Conservation (phyloP, 164 flowering plant species). For the Aristolochia contorta region DNA sequence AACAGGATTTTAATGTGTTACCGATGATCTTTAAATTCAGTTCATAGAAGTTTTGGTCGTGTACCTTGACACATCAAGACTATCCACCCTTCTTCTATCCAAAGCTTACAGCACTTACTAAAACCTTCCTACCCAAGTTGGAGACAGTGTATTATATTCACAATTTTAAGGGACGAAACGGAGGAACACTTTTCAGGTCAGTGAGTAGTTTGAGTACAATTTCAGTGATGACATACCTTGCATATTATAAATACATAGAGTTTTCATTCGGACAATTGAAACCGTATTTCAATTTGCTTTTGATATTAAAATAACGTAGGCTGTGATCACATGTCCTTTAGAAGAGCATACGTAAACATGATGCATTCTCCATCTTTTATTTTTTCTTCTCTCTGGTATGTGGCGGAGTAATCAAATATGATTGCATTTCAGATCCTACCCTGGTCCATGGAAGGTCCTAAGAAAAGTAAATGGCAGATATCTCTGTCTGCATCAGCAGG, state of each 20-base stretch:
- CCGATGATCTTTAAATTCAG: neutral
- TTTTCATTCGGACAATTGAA: too few species aligned
- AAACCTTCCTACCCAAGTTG: slow-evolving; percentile 70
- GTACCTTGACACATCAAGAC: slow-evolving; percentile 41
- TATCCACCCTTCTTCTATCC: slow-evolving; percentile 97
- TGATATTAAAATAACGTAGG: too few species aligned
- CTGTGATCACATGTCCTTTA: too few species aligned
- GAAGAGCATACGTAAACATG: too few species aligned
- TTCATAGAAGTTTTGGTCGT: too few species aligned
- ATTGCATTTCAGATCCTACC: slow-evolving; percentile 52
- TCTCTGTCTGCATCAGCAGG: slow-evolving; percentile 66
- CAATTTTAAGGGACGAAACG: slow-evolving; percentile 83
- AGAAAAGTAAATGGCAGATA: slow-evolving; percentile 38
- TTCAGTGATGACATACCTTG: too few species aligned
- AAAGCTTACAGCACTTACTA: slow-evolving; percentile 72
- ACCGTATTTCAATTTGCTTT: too few species aligned
- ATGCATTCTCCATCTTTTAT: neutral
- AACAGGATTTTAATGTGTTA: too few species aligned
- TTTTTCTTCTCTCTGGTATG: neutral
- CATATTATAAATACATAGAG: too few species aligned
- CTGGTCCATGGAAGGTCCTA: slow-evolving; percentile 88
- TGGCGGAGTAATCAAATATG: neutral
- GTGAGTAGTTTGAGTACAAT: neutral
- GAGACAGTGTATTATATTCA: slow-evolving; percentile 89
- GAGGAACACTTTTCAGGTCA: slow-evolving; percentile 89